phyloP scores from a whole-genome alignment of 2,329 filamentous ascomycete genomes.

The Verticillium klebahnii region DNA sequence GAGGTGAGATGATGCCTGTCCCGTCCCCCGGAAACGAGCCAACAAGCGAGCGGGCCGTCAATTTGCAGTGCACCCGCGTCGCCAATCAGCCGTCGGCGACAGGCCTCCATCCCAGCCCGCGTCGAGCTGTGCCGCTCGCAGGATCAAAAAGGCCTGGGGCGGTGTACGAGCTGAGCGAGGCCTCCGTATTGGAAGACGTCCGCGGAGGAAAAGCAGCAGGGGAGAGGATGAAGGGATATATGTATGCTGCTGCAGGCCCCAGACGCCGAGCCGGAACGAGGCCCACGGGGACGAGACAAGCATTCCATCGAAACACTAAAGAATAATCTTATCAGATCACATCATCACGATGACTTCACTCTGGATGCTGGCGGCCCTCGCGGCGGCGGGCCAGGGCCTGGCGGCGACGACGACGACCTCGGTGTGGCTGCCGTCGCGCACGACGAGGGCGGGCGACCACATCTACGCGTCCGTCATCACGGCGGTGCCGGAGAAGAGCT shows the following conservation, averaged over 20 bases:
- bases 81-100: no score
- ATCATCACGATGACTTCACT: not conserved
- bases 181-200: not conserved
- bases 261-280: not conserved
- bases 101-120: no score
- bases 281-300: not conserved
- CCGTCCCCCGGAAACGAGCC: no score
- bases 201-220: no score
- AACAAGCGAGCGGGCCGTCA: no score
- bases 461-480: slow-evolving; percentile 11
- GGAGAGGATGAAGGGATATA: not conserved
- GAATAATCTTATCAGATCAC: not conserved
- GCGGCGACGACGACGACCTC: not conserved
- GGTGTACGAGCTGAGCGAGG: not conserved
- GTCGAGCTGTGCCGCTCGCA: no score
- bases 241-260: not conserved
- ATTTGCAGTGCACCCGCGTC: no score
- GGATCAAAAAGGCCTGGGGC: no score
- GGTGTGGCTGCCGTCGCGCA: slow-evolving; percentile 9
- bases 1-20: no score
- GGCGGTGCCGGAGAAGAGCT: slow-evolving; percentile 7
- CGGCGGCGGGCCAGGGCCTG: not conserved
- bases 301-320: not conserved
- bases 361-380: not conserved
- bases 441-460: slow-evolving; percentile 2